A percentile compares a stretch with the other conserved stretches of the same genome.
Conservation (phyloP, 345 rosid genomes). For the Acer saccharum region DNA sequence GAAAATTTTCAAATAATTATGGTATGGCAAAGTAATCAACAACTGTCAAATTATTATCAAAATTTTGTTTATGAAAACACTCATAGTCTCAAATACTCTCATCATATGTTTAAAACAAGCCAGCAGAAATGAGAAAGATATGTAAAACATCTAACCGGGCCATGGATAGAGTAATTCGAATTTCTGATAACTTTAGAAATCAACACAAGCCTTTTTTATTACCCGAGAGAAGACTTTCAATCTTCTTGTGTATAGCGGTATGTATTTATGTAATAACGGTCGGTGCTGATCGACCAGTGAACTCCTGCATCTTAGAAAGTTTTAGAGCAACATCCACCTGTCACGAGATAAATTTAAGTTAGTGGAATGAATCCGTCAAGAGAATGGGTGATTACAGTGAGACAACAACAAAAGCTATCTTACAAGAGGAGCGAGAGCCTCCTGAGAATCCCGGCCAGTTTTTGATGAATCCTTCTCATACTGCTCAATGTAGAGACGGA, state of each 20-base stretch:
- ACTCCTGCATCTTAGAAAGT: slow-evolving; percentile 90
- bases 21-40: background rate
- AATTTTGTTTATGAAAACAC: background rate
- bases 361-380: background rate
- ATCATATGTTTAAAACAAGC: background rate
- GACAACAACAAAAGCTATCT: slow-evolving; percentile 24
- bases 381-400: background rate
- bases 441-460: slow-evolving; percentile 86
- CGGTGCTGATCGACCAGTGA: slow-evolving; percentile 91
- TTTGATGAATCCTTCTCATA: slow-evolving; percentile 93
- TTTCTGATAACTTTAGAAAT: background rate
- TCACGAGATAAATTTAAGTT: slow-evolving; percentile 19
- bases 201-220: slow-evolving; percentile 6
- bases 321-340: slow-evolving; percentile 95
- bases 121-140: slow-evolving; percentile 1
- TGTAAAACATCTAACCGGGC: slow-evolving; percentile 1
- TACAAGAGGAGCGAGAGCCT: slow-evolving; percentile 90
- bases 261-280: slow-evolving; percentile 79
- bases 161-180: background rate
- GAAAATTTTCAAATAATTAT: background rate
- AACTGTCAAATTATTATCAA: slow-evolving; percentile 16
- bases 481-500: slow-evolving; percentile 95
- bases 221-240: background rate
- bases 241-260: background rate
- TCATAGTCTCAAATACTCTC: background rate